Evolutionary conservation across 768 basidiomycete species (phyloP), one percentile per base, ranked within the genome.

Genomic region (Pulveroboletus frians): DNA sequence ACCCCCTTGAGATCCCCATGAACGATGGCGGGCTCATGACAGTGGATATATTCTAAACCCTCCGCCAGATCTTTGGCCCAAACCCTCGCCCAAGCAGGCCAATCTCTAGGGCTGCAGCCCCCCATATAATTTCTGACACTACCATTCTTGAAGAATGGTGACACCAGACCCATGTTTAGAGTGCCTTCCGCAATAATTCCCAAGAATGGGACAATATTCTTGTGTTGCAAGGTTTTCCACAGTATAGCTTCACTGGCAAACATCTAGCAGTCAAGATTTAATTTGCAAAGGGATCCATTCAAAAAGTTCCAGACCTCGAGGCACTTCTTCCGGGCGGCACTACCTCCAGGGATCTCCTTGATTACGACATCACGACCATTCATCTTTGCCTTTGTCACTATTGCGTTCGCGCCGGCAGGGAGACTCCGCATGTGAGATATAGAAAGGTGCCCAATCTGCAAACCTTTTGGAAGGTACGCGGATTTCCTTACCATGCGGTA

Each of bases 1-100:
- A 52, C 73, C 27, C 65, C 67, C 52, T 74, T 75, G 23, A 75
- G 27, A 54, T 75, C 74, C 7, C 73, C 70, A 21, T 75, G 73
- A 13, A 72, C 52, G 23, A 75, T 59, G 27, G 64, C 59, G 0
- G 64, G 64, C 4, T 62, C 46, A 14, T 55, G 53, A 7, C 6
- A 15, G 20, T 68, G 64, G 18, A 68, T 51, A 34, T 62, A 68
- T 11, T 37, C 14, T 11, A 66, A 52, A 21, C 30, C 67, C 34
- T 52, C 34, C 8, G 60, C 62, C 26, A 64, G 46, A 27, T 55
- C 62, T 32, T 9, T 46, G 31, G 31, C 52, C 53, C 31, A 59
- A 13, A 4, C 11, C 23, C 43, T 32, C 31, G 57, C 53, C 46
- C 53, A 26, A 7, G 21, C 15, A 26, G 18, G 47, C 50, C 51